Evolutionary conservation across 192 early-diverging fungal genomes (phyloP), one percentile per base, ranked within the genome.

Genomic region (Coemansia sp.): DNA sequence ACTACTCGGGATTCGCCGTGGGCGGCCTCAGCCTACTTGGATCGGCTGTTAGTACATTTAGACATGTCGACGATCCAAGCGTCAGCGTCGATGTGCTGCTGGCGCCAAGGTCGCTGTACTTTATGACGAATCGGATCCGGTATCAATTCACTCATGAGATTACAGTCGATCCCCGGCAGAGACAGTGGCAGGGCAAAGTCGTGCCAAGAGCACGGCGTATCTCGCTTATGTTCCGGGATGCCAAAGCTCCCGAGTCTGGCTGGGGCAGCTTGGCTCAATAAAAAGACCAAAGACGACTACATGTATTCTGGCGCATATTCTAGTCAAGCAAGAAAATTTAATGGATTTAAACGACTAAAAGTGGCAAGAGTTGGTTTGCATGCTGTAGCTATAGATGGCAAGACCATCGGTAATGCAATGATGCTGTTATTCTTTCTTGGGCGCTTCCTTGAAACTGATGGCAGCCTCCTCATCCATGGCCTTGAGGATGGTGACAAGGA

Each of bases 401-500:
- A 35, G 32, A 35, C 32, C 32, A 35, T 5, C 32, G 7, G 32
- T 7, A 35, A 35, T 7, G 32, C 7, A 7, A 35, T 7, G 32
- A 7, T 7, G 7, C 4, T 7, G 7, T 35, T 35, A 35, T 7
- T 27, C 45, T 6, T 15, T 15, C 64, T 46, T 66, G 60, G 68
- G 69, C 6, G 73, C 73, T 31, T 74, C 73, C 90, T 94, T 98
- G 87, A 68, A 88, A 67, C 88, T 63, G 75, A 97, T 79, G 70
- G 87, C 90, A 74, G 86, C 86, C 88, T 98, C 95, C 77, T 95
- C 93, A 71, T 94, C 95, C 95, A 98, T 97, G 64, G 97, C 86
- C 36, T 87, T 71, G 35, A 93, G 74, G 73, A 99, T 87, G 66
- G 94, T 92, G 77, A 98, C 88, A 51, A 93, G 71, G 35, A 97